Base-by-base conservation (phyloP, 108 stramenopile genomes). In the Bacterosira constricta region DNA sequence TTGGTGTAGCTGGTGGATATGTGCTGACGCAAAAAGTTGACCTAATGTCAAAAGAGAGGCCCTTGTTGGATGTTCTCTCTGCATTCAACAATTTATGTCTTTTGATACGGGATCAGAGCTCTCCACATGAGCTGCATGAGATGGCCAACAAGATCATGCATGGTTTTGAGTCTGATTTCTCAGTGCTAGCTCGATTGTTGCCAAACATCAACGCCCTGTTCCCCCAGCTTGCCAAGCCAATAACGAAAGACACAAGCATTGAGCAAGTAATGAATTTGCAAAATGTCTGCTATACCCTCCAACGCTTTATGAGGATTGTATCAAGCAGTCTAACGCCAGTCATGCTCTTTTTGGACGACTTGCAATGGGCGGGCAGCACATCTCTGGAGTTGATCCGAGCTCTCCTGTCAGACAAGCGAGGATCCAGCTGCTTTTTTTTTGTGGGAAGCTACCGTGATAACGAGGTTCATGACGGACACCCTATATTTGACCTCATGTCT, bases 321-420 rank as follows among this genome's bases (percentile, higher is more conserved):
- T 77, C 76, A 50, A 56, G 68, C 21, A n/a, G 18, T 13, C 35
- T 31, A 0, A 52, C 30, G 11, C 78, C 78, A 10, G 46, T 79
- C 7, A 51, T 79, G 57, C 38, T 83, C 20, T 79, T 83, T 35
- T 35, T 83, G 6, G 82, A 83, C 51, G 82, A 83, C 61, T 36
- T 74, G 13, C 82, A 79, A 41, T 82, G 81, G 81, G 70, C 75
- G 7, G 75, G 77, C 44, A 11, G 23, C 15, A 45, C 56, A 8
- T 47, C 82, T 21, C 29, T 83, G 0, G 66, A 51, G 25, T 30
- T 79, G 9, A 35, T 79, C 2, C 42, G 52, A 10, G 4, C 58
- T 21, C 27, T 79, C 21, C 57, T 79, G 1, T 73, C 66, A 18
- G 78, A 79, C 42, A 30, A 26, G 17, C 39, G 25, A 34, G 72